Percentiles rank a stretch among this genome's conserved stretches.
Conservation (phyloP, 768 basidiomycete species). For the Asterophora lycoperdoides region DNA sequence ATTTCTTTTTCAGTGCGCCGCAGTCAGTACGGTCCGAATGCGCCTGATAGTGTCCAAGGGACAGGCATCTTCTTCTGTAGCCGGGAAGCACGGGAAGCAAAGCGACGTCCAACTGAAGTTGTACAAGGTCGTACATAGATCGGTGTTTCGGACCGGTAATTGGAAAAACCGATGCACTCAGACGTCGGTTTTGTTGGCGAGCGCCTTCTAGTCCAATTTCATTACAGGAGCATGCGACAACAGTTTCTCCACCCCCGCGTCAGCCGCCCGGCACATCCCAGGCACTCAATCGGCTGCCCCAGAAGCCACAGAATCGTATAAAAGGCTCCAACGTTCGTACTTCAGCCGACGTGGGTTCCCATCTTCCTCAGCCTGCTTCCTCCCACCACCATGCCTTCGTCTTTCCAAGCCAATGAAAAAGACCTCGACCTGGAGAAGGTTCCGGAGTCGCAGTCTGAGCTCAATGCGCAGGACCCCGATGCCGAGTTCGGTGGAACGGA, state of each 20-base stretch:
- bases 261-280: neutral
- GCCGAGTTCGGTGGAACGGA: slow-evolving; percentile 26
- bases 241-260: slow-evolving; percentile 1
- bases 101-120: no score
- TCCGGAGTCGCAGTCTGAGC: neutral
- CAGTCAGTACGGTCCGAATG: no score
- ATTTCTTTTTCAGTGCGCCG: no score
- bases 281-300: neutral
- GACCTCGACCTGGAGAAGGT: slow-evolving; percentile 9
- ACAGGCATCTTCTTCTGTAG: no score
- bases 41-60: no score
- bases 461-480: slow-evolving; percentile 18
- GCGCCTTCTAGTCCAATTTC: neutral
- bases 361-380: no score
- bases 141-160: no score
- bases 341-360: neutral
- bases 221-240: neutral
- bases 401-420: slow-evolving; percentile 18
- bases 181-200: no score
- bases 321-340: neutral
- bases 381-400: slow-evolving; percentile 13
- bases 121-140: no score
- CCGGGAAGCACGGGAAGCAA: no score
- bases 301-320: neutral
- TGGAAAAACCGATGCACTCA: no score